A percentile compares a stretch with the other conserved stretches of the same genome.
These are phyloP conservation scores for Helicocarpus griseus DNA, from an alignment of 2,329 filamentous ascomycete genomes.

Conservation along the genomic window DNA sequence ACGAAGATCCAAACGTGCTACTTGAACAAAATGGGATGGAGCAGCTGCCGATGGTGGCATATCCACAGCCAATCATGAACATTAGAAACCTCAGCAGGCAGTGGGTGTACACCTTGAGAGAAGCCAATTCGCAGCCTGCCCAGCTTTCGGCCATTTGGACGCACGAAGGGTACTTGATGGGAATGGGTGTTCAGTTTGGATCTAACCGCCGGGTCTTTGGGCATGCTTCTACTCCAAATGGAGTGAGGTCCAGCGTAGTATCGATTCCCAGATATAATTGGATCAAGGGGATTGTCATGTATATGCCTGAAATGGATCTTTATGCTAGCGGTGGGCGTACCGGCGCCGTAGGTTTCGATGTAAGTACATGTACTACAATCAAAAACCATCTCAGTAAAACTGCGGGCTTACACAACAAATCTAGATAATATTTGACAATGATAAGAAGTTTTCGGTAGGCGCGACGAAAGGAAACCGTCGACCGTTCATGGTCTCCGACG, in stretches of 20 bases:
- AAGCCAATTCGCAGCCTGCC: neutral
- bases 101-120: neutral
- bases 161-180: neutral
- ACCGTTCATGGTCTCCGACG: neutral
- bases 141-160: neutral
- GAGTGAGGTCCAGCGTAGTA: neutral
- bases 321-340: neutral
- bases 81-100: neutral
- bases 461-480: neutral
- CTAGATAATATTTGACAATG: neutral
- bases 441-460: neutral
- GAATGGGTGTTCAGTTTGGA: slow-evolving; percentile 1
- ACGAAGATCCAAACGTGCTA: neutral
- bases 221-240: neutral
- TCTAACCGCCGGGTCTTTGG: neutral
- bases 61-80: neutral
- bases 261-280: neutral
- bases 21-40: neutral
- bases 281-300: slow-evolving; percentile 1
- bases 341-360: neutral
- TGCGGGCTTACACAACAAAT: neutral
- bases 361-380: neutral
- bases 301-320: neutral
- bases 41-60: neutral
- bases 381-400: neutral